Conservation (phyloP, 345 rosid genomes). For the Boechera retrofracta region DNA sequence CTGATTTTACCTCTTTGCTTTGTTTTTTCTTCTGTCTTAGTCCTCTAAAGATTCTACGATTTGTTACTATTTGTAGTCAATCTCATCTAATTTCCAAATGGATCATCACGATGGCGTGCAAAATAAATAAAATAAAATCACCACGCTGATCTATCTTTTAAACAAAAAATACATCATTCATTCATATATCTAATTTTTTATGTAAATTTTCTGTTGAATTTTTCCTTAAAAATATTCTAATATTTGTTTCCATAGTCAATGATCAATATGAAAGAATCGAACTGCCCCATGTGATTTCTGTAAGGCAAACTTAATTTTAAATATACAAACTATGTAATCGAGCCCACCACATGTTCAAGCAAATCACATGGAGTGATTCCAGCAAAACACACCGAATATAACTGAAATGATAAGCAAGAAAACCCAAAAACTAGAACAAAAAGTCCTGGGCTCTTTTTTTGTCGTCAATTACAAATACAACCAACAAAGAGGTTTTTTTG, state of each 20-base stretch:
- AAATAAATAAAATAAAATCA: neutral
- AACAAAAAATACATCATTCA: neutral
- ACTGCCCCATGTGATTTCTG: slow-evolving; percentile 22
- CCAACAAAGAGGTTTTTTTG: slow-evolving; percentile 2
- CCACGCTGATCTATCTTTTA: neutral
- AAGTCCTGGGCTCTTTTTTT: neutral
- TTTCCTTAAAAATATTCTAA: neutral
- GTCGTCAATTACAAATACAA: slow-evolving; percentile 14
- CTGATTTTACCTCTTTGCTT: no score
- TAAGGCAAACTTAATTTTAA: neutral
- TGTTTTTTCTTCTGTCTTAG: neutral
- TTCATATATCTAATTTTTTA: neutral
- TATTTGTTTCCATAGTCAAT: neutral
- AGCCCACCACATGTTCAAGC: slow-evolving; percentile 23
- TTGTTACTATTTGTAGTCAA: neutral
- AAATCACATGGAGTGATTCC: slow-evolving; percentile 34
- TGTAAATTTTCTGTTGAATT: neutral
- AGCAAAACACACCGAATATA: slow-evolving; percentile 13
- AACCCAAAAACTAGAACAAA: neutral
- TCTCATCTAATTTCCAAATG: neutral
- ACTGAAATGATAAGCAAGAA: neutral
- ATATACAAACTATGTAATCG: neutral
- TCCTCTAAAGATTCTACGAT: neutral
- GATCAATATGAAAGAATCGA: slow-evolving; percentile 6
- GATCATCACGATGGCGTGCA: neutral